phyloP scores from a whole-genome alignment of 176 grass and related monocot species.

The Cenchrus fungigraminus region DNA sequence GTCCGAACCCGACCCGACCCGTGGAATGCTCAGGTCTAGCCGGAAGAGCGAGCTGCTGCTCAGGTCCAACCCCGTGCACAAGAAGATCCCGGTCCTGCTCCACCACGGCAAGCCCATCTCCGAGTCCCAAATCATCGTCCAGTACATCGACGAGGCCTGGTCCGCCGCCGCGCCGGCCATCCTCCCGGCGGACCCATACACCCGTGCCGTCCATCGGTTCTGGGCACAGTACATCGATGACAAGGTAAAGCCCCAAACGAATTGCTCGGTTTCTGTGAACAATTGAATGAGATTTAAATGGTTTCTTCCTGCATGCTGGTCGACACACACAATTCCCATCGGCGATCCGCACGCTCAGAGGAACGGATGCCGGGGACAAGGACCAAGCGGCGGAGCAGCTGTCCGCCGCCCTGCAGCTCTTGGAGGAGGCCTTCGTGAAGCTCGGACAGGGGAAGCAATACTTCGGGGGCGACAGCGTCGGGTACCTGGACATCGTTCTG shows the following conservation, averaged over 20 bases:
- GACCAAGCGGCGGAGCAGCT: slow-evolving; percentile 8
- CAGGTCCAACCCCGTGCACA: slow-evolving; percentile 63
- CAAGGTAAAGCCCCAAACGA: slow-evolving; percentile 31
- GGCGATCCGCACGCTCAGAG: slow-evolving; percentile 15
- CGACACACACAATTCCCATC: background rate
- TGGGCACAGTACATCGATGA: slow-evolving; percentile 61
- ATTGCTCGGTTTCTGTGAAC: background rate
- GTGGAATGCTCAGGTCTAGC: too few species aligned
- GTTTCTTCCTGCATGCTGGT: background rate
- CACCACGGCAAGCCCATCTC: slow-evolving; percentile 50
- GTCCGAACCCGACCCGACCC: too few species aligned
- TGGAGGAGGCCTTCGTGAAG: slow-evolving; percentile 59
- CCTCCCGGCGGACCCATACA: slow-evolving; percentile 40
- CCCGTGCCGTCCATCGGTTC: slow-evolving; percentile 51
- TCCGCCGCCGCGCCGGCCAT: background rate
- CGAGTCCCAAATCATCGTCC: slow-evolving; percentile 53
- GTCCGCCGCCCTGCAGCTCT: slow-evolving; percentile 5
- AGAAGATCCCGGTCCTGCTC: slow-evolving; percentile 69
- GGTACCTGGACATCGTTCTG: slow-evolving; percentile 60
- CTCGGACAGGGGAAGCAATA: slow-evolving; percentile 47
- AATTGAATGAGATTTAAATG: background rate
- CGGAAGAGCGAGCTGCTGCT: slow-evolving; percentile 57
- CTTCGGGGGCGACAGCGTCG: slow-evolving; percentile 60
- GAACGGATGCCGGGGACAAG: background rate
- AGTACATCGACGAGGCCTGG: slow-evolving; percentile 72